These are phyloP conservation scores for Porcisia deanei DNA, from an alignment of 208 protist genomes.

Conservation along the genomic window DNA sequence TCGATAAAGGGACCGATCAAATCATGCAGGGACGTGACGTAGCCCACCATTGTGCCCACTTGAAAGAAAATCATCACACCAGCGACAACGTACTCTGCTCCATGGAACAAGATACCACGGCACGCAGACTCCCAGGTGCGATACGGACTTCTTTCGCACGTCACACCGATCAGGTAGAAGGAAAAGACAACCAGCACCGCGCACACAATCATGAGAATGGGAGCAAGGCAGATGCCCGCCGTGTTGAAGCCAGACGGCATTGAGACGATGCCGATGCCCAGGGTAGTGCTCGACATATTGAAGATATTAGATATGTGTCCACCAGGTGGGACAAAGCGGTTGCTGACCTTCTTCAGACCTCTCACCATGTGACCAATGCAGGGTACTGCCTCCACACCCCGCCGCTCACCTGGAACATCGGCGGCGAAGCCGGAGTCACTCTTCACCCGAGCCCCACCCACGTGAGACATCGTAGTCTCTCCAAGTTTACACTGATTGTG, in stretches of 20 bases:
- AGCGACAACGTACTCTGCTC: constrained; percentile 54
- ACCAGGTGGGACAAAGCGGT: constrained; percentile 45
- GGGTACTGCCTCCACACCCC: not conserved
- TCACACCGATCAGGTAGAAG: constrained; percentile 61
- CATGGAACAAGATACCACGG: constrained; percentile 52
- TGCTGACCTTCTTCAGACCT: not conserved
- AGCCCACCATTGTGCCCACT: constrained; percentile 55
- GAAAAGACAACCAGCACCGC: constrained; percentile 56
- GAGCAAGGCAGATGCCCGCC: constrained; percentile 46
- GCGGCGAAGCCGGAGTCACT: not conserved
- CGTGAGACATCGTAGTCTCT: too few species aligned
- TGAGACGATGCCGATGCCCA: constrained; percentile 63
- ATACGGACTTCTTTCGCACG: constrained; percentile 48
- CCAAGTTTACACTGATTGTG: too few species aligned
- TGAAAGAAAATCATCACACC: constrained; percentile 48
- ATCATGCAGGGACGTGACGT: constrained; percentile 59
- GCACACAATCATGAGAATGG: constrained; percentile 55
- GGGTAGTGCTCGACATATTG: constrained; percentile 56
- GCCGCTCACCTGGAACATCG: not conserved
- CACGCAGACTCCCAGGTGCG: constrained; percentile 60
- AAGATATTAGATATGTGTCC: constrained; percentile 56
- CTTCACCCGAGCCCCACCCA: too few species aligned
- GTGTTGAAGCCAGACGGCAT: constrained; percentile 61
- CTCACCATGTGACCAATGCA: not conserved
- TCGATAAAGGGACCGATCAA: constrained; percentile 42